Base-by-base conservation (phyloP, 345 rosid genomes). In the Populus davidiana region DNA sequence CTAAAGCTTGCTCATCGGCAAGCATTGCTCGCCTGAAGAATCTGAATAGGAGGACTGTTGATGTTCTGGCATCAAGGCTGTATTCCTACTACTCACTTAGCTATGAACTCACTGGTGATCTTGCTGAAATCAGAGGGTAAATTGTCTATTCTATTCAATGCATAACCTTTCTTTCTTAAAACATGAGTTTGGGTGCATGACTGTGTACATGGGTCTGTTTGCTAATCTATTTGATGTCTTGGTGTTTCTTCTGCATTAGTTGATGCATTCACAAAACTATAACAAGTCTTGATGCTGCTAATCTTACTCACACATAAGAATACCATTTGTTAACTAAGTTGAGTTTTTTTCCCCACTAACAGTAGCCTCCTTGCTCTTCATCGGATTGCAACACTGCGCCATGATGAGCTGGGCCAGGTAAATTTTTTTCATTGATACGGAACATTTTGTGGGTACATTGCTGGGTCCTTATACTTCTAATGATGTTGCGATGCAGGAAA, bases 321-420 rank as follows among this genome's bases (percentile, higher is more conserved):
- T 38, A 4, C 5, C 27, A n/a, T 64, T 29, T 20, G 16, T 69
- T 41, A 41, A 33, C 73, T 73, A 39, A 73, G 39, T 71, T 61
- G 56, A 44, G 23, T 70, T 20, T 74, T 78, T 38, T 54, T 66
- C 80, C 56, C 67, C 52, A 39, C 66, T 36, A 38, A 56, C 87
- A 92, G 97, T 65, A 86, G 86, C 70, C 94, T 94, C 71, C 93
- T 94, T 78, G 88, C 91, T 27, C 86, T 92, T 80, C 97, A 91
- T 79, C 91, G 90, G n/a, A 86, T 90, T 56, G 93, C 97, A 13
- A 94, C 97, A 29, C 69, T 92, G 78, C 96, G 91, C 70, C 98
- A 89, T 86, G 97, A 91, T 85, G 94, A 94, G 81, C 86, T 92
- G 76, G 94, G 97, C 31, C 97, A 91, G 93, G 98, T 94, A 79